A percentile compares a stretch with the other conserved stretches of the same genome.
These are phyloP conservation scores for Globisporangium cylindrosporum DNA, from an alignment of 352 stramenopile species.

Conservation along the genomic window DNA sequence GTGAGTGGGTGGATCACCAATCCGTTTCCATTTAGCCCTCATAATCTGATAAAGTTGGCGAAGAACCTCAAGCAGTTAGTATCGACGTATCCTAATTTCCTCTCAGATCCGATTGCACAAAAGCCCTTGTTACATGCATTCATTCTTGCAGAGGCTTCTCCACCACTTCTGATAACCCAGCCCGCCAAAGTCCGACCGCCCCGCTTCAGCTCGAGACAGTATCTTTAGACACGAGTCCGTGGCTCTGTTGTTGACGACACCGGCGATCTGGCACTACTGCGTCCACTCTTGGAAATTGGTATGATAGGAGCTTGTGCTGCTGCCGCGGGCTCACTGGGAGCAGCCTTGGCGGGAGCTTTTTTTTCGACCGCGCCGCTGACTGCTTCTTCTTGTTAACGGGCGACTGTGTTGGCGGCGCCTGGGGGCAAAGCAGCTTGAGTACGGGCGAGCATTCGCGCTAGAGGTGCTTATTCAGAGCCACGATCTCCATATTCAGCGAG, in stretches of 20 bases:
- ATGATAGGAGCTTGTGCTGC: background rate
- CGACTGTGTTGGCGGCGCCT: background rate
- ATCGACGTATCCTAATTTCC: background rate
- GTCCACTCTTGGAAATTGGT: no score
- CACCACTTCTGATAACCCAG: background rate
- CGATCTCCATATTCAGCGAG: slow-evolving; percentile 47
- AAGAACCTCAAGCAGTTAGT: background rate
- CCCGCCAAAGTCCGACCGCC: no score
- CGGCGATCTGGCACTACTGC: no score
- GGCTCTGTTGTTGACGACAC: no score
- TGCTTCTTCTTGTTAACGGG: background rate
- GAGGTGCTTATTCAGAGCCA: slow-evolving; percentile 65
- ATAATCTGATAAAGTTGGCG: background rate
- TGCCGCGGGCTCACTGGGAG: background rate
- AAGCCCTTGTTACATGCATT: background rate
- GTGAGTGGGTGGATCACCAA: no score
- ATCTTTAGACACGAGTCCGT: no score
- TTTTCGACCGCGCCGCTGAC: background rate
- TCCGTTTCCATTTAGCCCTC: background rate
- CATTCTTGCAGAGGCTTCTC: background rate
- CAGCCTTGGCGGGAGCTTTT: background rate
- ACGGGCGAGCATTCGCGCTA: slow-evolving; percentile 55
- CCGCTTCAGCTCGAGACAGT: no score
- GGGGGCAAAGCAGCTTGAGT: slow-evolving; percentile 44
- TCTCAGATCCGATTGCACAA: slow-evolving; percentile 1